Evolutionary conservation across 306 rosid species (phyloP).

Genomic region (Cyamopsis tetragonoloba): DNA sequence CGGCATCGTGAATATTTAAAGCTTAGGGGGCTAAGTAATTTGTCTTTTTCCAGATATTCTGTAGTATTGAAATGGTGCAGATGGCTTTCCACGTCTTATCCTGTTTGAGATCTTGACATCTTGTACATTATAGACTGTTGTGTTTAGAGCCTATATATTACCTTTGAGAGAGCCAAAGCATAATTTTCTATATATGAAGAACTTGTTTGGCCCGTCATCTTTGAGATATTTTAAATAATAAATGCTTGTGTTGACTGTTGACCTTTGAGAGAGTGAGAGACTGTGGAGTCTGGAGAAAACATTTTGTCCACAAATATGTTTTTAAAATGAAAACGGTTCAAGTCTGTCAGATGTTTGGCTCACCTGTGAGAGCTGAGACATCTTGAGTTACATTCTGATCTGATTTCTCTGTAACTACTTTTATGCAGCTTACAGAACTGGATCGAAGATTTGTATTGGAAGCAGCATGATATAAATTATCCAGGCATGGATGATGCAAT

Average conservation of each 20-base stretch:
- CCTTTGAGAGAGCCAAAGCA: constrained; percentile 15
- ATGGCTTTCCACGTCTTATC: not conserved
- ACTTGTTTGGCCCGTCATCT: not conserved
- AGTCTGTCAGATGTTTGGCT: constrained; percentile 2
- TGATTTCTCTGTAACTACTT: constrained; percentile 28
- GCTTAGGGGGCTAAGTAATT: not conserved
- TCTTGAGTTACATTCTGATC: constrained; percentile 4
- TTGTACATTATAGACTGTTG: constrained; percentile 3
- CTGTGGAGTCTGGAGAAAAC: constrained; percentile 1
- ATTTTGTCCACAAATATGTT: not conserved
- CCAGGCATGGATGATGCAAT: constrained; percentile 95
- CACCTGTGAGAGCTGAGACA: not conserved
- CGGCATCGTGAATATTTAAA: not conserved
- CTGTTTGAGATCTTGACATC: not conserved
- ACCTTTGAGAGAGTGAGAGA: not conserved
- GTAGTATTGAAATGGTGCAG: not conserved
- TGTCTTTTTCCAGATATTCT: not conserved
- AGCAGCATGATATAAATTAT: constrained; percentile 82
- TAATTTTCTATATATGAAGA: not conserved
- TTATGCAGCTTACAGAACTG: constrained; percentile 87
- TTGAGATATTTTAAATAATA: not conserved
- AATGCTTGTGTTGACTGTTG: not conserved
- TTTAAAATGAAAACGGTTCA: not conserved
- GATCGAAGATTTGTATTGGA: constrained; percentile 94
- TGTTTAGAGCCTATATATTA: not conserved